These are phyloP conservation scores for Holtermannia corniformis DNA, from an alignment of 768 basidiomycete species.

Conservation along the genomic window DNA sequence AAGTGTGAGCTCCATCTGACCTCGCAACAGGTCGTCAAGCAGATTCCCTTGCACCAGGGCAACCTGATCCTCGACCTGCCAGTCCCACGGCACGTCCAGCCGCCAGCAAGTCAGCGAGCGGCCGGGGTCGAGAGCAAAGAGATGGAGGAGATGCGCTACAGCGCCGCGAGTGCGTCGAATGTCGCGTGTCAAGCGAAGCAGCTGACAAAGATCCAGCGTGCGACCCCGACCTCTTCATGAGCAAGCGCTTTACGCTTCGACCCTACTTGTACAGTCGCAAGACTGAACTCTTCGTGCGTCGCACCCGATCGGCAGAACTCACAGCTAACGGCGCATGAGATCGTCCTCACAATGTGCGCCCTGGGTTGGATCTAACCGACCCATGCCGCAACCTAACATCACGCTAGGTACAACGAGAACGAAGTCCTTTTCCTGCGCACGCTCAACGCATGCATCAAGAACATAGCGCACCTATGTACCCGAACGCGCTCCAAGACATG, in stretches of 20 bases:
- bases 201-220: constrained; percentile 11
- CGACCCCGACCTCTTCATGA: constrained; percentile 44
- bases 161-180: constrained; percentile 16
- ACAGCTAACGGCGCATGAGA: background rate
- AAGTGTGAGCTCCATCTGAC: background rate
- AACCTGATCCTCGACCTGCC: constrained; percentile 76
- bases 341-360: background rate
- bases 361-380: background rate
- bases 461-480: constrained; percentile 42
- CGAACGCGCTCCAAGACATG: constrained; percentile 40
- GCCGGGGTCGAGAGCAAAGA: constrained; percentile 34
- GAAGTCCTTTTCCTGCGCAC: constrained; percentile 33
- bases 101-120: constrained; percentile 34
- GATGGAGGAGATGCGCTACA: constrained; percentile 28
- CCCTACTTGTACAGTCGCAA: constrained; percentile 58
- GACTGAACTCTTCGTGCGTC: constrained; percentile 36
- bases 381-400: too few relatives aligned
- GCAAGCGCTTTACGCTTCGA: constrained; percentile 63
- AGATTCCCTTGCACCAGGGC: constrained; percentile 69
- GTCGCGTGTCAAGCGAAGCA: background rate
- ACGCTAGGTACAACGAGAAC: constrained; percentile 35
- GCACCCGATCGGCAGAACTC: background rate
- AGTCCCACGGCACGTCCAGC: constrained; percentile 68
- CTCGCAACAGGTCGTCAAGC: constrained; percentile 37
- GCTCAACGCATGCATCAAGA: constrained; percentile 40